Base-by-base conservation (phyloP, 805 yeast species). In the Metschnikowia kunwiensis region DNA sequence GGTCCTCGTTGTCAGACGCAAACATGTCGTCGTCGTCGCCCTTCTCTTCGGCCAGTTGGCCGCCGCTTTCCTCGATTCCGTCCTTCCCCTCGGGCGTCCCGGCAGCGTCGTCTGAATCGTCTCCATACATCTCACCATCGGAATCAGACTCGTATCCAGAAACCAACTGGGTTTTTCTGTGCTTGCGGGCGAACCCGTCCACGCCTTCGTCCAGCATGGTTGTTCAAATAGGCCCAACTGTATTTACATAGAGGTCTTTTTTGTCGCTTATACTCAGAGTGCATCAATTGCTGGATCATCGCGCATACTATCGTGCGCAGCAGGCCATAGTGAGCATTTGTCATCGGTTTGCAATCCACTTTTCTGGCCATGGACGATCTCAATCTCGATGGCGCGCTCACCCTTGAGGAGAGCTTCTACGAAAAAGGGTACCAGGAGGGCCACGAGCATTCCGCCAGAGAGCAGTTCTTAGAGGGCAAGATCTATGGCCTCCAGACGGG, bases 401-500 rank as follows among this genome's bases (percentile, higher is more conserved):
- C 77, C 46, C 53, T 82, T 18, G 95, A 86, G 51, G 68, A 75
- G 25, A 65, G 73, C 52, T 69, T 51, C 57, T 88, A 86, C 53
- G 57, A 72, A 5, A 77, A 77, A 42, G 96, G 97, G 1, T 83
- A 60, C 53, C 50, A 61, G 32, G 93, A 86, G 43, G 97, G 96
- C 1, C 72, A 72, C 25, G 58, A 63, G 4, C 82, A 75, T 33
- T 83, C 87, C 0, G 62, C 77, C 1, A 58, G 55, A 31, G 74
- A 78, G 27, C 88, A 87, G 31, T 68, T 61, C 34, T 46, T 68
- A 2, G 96, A 88, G 54, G 97, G 96, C 1, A 82, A 81, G 52
- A 87, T 86, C 52, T 80, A 78, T 47, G 97, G 97, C 0, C 70
- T 79, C 27, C 93, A 83, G 53, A 80, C 84, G 0, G 87, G 86